Conservation (phyloP, 306 rosid species). For the Herpetospermum pedunculosum region DNA sequence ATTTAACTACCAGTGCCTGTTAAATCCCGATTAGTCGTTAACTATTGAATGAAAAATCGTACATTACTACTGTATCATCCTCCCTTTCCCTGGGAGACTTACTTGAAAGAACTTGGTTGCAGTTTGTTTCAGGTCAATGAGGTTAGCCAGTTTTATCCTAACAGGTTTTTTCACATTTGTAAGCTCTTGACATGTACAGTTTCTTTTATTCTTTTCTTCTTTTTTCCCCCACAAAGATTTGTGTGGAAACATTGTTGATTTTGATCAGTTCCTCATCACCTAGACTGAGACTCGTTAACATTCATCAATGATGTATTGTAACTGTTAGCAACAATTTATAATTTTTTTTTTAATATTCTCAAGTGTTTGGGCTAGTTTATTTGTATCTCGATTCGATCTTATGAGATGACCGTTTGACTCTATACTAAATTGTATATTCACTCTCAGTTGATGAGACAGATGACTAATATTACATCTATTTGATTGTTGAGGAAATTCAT, state of each 20-base stretch:
- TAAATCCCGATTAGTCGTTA: neutral
- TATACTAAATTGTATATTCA: no score
- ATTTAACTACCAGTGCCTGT: neutral
- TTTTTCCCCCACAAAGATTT: neutral
- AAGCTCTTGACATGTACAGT: conserved; percentile 33
- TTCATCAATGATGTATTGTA: neutral
- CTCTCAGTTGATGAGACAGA: no score
- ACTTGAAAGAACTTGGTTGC: neutral
- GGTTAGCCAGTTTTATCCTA: conserved; percentile 18
- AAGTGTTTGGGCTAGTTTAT: neutral
- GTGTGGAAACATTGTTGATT: neutral
- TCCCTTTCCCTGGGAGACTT: conserved; percentile 2
- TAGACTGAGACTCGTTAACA: neutral
- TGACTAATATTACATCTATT: neutral
- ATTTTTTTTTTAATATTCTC: neutral
- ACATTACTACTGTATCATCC: neutral
- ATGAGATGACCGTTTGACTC: neutral
- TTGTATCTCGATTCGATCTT: no score
- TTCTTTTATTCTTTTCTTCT: neutral
- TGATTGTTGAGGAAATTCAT: neutral
- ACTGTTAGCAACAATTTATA: neutral
- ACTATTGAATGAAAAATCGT: neutral
- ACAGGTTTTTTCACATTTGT: neutral
- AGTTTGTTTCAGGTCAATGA: conserved; percentile 4
- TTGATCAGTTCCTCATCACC: neutral